phyloP scores from a whole-genome alignment of 495 filamentous ascomycete species.

The Glutinoglossum americanum region DNA sequence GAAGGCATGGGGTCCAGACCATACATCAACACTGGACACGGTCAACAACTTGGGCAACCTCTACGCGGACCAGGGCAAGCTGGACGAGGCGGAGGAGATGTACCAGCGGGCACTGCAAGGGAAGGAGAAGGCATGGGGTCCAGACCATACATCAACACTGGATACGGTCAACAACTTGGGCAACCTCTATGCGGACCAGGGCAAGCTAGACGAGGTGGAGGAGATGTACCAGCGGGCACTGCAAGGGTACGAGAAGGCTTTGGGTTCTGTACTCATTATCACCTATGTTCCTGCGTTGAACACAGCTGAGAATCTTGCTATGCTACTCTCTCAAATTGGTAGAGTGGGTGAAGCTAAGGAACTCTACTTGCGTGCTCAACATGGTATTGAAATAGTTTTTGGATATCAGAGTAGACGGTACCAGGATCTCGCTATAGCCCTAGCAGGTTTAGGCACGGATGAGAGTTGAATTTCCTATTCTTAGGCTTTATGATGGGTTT shows the following conservation, averaged over 20 bases:
- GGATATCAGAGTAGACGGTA: background rate
- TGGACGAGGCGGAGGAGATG: too few species aligned
- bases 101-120: too few species aligned
- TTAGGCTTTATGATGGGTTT: too few species aligned
- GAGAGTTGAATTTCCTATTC: background rate
- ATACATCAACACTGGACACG: too few species aligned
- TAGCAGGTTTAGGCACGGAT: background rate
- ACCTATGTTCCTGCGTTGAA: background rate
- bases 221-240: conserved; percentile 8
- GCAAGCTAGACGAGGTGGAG: conserved; percentile 2
- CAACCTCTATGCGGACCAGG: conserved; percentile 5
- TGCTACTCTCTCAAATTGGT: background rate
- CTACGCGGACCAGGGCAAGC: too few species aligned
- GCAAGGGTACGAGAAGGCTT: conserved; percentile 3
- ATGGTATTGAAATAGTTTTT: background rate
- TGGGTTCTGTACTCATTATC: background rate
- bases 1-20: conserved; percentile 1
- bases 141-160: too few species aligned
- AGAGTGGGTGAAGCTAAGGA: background rate
- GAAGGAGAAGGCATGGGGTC: too few species aligned
- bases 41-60: too few species aligned
- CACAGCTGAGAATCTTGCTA: background rate
- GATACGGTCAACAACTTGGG: too few species aligned
- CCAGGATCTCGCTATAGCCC: background rate
- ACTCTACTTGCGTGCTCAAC: background rate